Conservation (phyloP, 1,284 basidiomycete genomes). For the Sphaerobolus stellatus region DNA sequence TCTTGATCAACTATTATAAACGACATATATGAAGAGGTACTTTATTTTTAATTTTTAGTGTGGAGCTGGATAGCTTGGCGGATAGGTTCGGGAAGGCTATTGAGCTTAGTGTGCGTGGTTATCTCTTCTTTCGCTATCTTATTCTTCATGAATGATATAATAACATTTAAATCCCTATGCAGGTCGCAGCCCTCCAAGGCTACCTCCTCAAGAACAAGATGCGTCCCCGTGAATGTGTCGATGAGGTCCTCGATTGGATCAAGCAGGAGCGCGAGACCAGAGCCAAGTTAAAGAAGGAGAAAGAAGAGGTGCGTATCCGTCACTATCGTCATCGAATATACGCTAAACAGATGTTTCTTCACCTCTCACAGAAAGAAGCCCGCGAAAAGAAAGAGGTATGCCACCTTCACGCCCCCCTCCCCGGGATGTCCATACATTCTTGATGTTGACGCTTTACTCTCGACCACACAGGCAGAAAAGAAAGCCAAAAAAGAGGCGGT, state of each 20-base stretch:
- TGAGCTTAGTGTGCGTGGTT: conserved; percentile 70
- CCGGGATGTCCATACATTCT: not conserved
- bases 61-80: conserved; percentile 71
- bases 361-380: conserved; percentile 56
- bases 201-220: conserved; percentile 84
- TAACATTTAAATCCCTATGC: conserved; percentile 35
- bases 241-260: conserved; percentile 72
- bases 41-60: too few species aligned
- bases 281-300: conserved; percentile 80
- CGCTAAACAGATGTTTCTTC: too few species aligned
- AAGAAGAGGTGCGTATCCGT: conserved; percentile 61
- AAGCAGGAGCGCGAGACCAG: conserved; percentile 74
- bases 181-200: conserved; percentile 83
- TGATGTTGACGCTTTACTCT: conserved; percentile 1
- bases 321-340: conserved; percentile 14
- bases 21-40: too few species aligned
- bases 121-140: too few species aligned
- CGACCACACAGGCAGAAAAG: conserved; percentile 44
- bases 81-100: conserved; percentile 75
- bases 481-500: conserved; percentile 49
- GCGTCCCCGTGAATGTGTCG: conserved; percentile 76
- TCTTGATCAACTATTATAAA: too few species aligned
- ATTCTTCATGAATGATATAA: conserved; percentile 20
- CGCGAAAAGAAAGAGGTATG: conserved; percentile 69
- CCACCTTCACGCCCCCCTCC: too few species aligned